Evolutionary conservation across 2,329 filamentous ascomycete species (phyloP).

Genomic region (Epichloe uncinata): DNA sequence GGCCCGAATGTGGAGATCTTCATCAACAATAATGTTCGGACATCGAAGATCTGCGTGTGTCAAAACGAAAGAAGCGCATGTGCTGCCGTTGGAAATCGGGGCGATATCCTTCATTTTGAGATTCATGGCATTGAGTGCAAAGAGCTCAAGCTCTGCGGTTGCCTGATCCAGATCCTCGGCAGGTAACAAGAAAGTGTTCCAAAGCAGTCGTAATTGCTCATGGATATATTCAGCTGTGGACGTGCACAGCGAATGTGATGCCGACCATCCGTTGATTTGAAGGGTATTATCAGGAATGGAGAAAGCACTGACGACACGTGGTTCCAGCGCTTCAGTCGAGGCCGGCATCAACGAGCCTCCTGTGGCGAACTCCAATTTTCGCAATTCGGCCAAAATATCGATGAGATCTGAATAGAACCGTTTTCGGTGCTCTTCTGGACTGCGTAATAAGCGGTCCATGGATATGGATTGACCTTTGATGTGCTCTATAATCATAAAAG

Average conservation of each 20-base stretch:
- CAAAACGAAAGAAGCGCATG: too few relatives aligned
- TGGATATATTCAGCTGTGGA: neutral
- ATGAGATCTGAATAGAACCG: neutral
- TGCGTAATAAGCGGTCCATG: neutral
- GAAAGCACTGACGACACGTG: neutral
- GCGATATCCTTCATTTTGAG: too few relatives aligned
- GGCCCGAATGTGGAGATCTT: neutral
- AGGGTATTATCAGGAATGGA: neutral
- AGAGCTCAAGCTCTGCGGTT: neutral
- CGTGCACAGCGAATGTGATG: neutral
- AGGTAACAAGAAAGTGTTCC: neutral
- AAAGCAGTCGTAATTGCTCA: neutral
- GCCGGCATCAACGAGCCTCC: neutral
- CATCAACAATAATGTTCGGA: neutral
- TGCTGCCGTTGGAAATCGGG: too few relatives aligned
- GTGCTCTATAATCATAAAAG: neutral
- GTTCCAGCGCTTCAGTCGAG: neutral
- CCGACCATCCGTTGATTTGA: neutral
- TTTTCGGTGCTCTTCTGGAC: neutral
- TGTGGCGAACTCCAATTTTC: neutral
- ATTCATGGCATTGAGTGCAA: neutral
- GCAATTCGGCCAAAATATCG: neutral
- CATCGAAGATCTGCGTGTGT: neutral
- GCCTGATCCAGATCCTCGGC: neutral
- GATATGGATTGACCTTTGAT: neutral